Conservation (phyloP, 139 green algal species). For the Chlamydomonas schloesseri region DNA sequence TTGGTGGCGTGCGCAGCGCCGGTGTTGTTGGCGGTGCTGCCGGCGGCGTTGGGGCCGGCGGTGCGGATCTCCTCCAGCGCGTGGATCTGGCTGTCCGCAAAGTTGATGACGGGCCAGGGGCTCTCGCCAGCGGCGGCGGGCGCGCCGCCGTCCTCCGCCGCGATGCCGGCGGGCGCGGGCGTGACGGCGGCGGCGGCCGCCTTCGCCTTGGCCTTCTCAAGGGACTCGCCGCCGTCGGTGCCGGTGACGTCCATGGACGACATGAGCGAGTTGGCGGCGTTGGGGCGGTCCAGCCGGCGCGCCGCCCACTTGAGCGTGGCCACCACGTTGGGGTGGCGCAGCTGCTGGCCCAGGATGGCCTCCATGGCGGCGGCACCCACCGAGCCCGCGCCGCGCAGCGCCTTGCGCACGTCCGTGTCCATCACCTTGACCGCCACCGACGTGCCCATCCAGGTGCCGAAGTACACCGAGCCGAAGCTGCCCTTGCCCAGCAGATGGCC, state of each 20-base stretch:
- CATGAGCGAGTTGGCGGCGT: constrained; percentile 22
- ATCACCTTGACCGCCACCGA: constrained; percentile 62
- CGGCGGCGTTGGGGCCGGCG: too few species aligned
- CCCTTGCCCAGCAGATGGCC: constrained; percentile 59
- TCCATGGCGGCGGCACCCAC: neutral
- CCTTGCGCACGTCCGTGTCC: constrained; percentile 35
- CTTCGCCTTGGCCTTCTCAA: neutral
- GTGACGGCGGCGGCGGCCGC: too few species aligned
- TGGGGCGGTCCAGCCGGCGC: constrained; percentile 20
- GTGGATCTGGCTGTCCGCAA: constrained; percentile 4
- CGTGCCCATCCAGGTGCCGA: constrained; percentile 41
- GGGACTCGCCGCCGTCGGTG: neutral
- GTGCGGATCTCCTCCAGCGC: constrained; percentile 12
- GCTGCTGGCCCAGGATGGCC: constrained; percentile 45
- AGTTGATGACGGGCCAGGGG: constrained; percentile 35
- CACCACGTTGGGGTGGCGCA: constrained; percentile 60
- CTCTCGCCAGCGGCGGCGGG: neutral
- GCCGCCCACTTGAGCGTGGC: constrained; percentile 56
- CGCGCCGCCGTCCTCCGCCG: neutral
- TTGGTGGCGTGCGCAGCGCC: too few species aligned
- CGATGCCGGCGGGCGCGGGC: neutral
- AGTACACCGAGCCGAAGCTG: constrained; percentile 62
- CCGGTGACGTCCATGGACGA: neutral
- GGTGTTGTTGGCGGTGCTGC: too few species aligned
- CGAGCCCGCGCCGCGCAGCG: neutral